Conservation (phyloP, 805 yeast genomes). For the Sugiyamaella floridensis region DNA sequence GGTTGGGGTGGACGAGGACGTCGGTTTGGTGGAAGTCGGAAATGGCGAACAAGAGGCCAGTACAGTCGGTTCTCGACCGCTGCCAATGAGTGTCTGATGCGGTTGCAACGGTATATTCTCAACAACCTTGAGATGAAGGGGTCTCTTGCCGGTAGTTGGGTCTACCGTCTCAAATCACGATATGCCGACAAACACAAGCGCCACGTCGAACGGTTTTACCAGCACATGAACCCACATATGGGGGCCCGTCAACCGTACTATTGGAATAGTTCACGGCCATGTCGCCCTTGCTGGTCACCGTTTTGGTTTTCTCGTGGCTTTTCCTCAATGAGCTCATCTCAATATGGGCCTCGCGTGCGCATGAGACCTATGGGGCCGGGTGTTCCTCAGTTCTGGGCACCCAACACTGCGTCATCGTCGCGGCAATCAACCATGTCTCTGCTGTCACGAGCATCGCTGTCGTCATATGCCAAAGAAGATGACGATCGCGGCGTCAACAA, state of each 20-base stretch:
- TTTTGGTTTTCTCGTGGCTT: background rate
- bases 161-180: background rate
- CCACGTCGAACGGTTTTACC: background rate
- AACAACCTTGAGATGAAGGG: background rate
- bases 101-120: too few species aligned
- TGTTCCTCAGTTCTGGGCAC: background rate
- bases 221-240: background rate
- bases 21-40: too few species aligned
- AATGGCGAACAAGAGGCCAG: too few species aligned
- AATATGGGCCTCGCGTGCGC: background rate
- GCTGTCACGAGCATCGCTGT: background rate
- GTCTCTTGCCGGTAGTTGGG: background rate
- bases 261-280: background rate
- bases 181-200: background rate
- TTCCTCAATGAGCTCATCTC: background rate
- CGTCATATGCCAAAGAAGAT: background rate
- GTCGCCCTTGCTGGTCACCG: background rate
- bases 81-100: too few species aligned
- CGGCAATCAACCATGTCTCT: background rate
- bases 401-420: background rate
- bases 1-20: too few species aligned
- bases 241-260: background rate
- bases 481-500: background rate
- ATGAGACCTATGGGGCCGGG: background rate
- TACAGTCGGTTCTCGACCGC: too few species aligned